Conservation (phyloP, 2,329 filamentous ascomycete genomes). For the Fusarium subglutinans region DNA sequence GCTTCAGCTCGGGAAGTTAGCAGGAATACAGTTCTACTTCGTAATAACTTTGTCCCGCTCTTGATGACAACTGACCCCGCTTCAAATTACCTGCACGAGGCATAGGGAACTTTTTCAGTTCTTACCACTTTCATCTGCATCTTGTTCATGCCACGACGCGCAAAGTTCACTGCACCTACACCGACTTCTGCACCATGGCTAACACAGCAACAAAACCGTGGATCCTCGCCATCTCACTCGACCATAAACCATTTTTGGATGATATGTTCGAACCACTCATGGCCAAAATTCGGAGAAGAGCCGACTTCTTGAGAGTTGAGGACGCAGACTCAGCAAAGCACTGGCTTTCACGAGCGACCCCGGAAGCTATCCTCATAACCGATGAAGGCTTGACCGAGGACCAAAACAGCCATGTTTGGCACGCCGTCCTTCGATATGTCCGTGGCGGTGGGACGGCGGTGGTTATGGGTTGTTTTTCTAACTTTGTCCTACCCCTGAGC, state of each 20-base stretch:
- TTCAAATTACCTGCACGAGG: not conserved
- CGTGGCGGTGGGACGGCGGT: not conserved
- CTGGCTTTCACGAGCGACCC: not conserved
- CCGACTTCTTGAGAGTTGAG: not conserved
- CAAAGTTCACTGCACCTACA: not conserved
- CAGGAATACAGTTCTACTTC: not conserved
- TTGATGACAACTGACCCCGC: no score
- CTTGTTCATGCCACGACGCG: not conserved
- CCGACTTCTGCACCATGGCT: rapidly evolving
- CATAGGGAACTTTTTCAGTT: not conserved
- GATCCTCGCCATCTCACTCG: not conserved
- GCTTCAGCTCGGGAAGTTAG: no score
- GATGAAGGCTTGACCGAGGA: not conserved
- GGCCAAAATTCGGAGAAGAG: not conserved
- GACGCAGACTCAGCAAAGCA: rapidly evolving
- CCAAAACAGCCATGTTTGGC: not conserved
- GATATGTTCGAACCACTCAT: rapidly evolving
- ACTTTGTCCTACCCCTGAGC: not conserved
- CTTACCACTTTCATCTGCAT: not conserved
- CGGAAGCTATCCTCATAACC: not conserved
- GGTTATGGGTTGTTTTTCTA: not conserved
- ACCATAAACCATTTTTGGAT: not conserved
- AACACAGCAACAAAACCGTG: not conserved
- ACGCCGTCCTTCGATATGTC: not conserved
- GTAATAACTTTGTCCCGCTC: not conserved